These are phyloP conservation scores for Aspergillus oerlinghausenensis DNA, from an alignment of 2,329 filamentous ascomycete genomes.

Conservation along the genomic window DNA sequence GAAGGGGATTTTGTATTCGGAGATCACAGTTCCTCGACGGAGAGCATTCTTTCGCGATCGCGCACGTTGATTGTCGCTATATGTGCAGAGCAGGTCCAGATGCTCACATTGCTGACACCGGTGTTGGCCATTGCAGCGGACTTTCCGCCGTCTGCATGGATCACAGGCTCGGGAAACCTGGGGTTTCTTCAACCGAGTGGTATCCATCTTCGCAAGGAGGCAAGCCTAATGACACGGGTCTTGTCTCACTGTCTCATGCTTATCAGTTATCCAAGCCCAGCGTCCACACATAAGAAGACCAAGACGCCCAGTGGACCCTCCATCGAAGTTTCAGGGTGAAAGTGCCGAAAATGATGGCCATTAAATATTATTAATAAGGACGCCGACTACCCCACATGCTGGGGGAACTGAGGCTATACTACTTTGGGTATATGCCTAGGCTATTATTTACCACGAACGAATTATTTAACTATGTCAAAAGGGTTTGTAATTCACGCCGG, in stretches of 20 bases:
- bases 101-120: constrained; percentile 42
- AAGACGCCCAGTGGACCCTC: not conserved
- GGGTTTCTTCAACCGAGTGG: not conserved
- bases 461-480: not conserved
- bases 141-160: constrained; percentile 44
- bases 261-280: too few relatives aligned
- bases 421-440: not conserved
- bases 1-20: constrained; percentile 29
- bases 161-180: constrained; percentile 38
- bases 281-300: too few relatives aligned
- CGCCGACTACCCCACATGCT: not conserved
- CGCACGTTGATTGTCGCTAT: constrained; percentile 29
- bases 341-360: not conserved
- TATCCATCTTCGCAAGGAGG: not conserved
- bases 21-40: constrained; percentile 39
- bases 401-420: not conserved
- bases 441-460: not conserved
- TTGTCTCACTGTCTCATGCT: not conserved
- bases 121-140: constrained; percentile 44
- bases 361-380: not conserved
- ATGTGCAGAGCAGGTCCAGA: constrained; percentile 44
- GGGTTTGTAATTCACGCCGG: not conserved
- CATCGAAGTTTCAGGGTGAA: not conserved
- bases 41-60: constrained; percentile 35
- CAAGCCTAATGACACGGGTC: not conserved